phyloP scores from a whole-genome alignment of 108 stramenopile species.

The Fragilariopsis cylindrus region DNA sequence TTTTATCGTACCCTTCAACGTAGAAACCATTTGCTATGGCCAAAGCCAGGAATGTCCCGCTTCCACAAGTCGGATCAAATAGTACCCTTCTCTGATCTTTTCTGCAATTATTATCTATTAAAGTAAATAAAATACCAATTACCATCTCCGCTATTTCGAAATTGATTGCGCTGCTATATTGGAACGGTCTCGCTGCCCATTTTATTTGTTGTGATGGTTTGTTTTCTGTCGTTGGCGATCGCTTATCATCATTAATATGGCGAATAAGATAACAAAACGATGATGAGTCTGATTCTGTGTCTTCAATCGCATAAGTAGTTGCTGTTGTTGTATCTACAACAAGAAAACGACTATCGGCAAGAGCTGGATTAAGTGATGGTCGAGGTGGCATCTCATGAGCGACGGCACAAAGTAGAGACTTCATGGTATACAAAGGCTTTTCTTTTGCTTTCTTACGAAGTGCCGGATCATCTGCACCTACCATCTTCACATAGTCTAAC shows the following conservation, averaged over 20 bases:
- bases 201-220: slow-evolving; percentile 7
- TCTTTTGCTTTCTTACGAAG: background rate
- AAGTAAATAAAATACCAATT: slow-evolving; percentile 46
- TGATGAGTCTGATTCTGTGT: slow-evolving; percentile 19
- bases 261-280: slow-evolving; percentile 16
- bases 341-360: slow-evolving; percentile 24
- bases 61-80: slow-evolving; percentile 67
- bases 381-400: slow-evolving; percentile 46
- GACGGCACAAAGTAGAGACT: slow-evolving; percentile 51
- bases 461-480: background rate
- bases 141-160: slow-evolving; percentile 46
- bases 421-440: slow-evolving; percentile 40
- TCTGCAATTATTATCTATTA: background rate
- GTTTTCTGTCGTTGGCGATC: background rate
- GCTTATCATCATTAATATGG: background rate
- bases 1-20: slow-evolving; percentile 58
- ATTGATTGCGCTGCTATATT: slow-evolving; percentile 74
- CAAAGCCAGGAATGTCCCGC: slow-evolving; percentile 67
- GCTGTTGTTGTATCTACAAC: slow-evolving; percentile 43
- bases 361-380: slow-evolving; percentile 37
- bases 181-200: slow-evolving; percentile 70
- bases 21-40: slow-evolving; percentile 41
- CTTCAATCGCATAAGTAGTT: slow-evolving; percentile 27
- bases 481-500: slow-evolving; percentile 39
- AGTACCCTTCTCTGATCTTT: slow-evolving; percentile 15